Percentiles rank a stretch among this genome's conserved stretches.
phyloP scores from a whole-genome alignment of 805 yeast genomes.

The Sungouiozyma intestinalis region DNA sequence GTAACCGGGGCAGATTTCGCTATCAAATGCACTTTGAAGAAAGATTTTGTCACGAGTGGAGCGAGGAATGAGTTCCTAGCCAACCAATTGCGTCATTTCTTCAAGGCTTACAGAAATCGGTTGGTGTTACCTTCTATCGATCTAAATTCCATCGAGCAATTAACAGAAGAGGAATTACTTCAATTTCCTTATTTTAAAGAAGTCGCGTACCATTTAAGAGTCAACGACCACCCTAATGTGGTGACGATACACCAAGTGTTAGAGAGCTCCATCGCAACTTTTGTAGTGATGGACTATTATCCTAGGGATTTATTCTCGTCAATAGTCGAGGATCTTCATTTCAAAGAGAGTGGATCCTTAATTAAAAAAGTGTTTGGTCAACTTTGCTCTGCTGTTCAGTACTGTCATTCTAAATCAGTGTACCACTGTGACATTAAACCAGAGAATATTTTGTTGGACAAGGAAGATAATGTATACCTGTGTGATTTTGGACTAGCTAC shows the following conservation, averaged over 20 bases:
- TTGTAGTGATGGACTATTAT: conserved; percentile 79
- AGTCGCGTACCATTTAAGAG: conserved; percentile 60
- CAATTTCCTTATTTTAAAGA: conserved; percentile 43
- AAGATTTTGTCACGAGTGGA: conserved; percentile 3
- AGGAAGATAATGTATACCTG: conserved; percentile 48
- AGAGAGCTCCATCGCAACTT: conserved; percentile 45
- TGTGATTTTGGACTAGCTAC: conserved; percentile 89
- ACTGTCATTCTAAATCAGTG: conserved; percentile 74
- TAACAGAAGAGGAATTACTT: conserved; percentile 29
- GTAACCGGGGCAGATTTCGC: conserved; percentile 46
- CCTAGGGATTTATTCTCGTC: conserved; percentile 81
- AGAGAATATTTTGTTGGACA: conserved; percentile 71
- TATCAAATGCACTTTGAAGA: conserved; percentile 56
- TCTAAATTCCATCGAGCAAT: conserved; percentile 19
- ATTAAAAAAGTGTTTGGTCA: conserved; percentile 59
- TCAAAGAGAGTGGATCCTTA: conserved; percentile 39
- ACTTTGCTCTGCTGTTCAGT: conserved; percentile 70
- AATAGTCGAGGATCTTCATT: conserved; percentile 64
- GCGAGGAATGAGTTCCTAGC: conserved; percentile 18
- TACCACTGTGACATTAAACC: conserved; percentile 95
- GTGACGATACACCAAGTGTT: conserved; percentile 66
- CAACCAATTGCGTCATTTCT: conserved; percentile 11
- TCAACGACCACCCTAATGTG: conserved; percentile 70
- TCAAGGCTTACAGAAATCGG: conserved; percentile 17
- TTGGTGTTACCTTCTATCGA: conserved; percentile 24